These are phyloP conservation scores for Rhynchospora breviuscula DNA, from an alignment of 176 grass and related monocot genomes.

Conservation along the genomic window DNA sequence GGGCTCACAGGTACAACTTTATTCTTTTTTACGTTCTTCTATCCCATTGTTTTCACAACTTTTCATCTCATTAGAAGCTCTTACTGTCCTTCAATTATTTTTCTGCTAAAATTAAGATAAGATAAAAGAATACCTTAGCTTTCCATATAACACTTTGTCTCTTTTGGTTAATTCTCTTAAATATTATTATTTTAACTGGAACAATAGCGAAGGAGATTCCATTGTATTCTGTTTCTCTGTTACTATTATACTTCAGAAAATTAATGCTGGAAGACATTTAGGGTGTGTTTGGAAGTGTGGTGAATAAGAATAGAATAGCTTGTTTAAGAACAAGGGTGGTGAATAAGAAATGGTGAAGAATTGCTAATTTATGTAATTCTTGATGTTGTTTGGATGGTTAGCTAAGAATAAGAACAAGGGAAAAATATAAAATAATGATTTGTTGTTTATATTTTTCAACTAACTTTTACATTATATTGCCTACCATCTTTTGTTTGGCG, in stretches of 20 bases:
- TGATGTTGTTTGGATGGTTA: too few relatives aligned
- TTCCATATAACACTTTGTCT: neutral
- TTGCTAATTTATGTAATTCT: too few relatives aligned
- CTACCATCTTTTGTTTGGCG: too few relatives aligned
- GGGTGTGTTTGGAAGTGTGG: too few relatives aligned
- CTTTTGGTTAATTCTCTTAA: neutral
- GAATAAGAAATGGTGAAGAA: too few relatives aligned
- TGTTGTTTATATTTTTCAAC: too few relatives aligned
- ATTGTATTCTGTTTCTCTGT: neutral
- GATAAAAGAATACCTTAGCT: neutral
- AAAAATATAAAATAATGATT: too few relatives aligned
- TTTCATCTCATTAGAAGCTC: neutral
- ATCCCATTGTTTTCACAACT: neutral
- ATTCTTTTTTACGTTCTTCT: neutral
- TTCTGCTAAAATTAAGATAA: neutral
- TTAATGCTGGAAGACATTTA: too few relatives aligned
- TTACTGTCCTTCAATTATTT: neutral
- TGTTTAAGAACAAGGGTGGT: too few relatives aligned
- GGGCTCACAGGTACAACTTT: slow-evolving; percentile 56
- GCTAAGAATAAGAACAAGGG: too few relatives aligned
- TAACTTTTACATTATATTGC: too few relatives aligned
- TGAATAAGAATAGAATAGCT: too few relatives aligned
- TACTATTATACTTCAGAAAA: neutral
- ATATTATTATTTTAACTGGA: neutral
- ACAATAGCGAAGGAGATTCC: neutral